A percentile compares a stretch with the other conserved stretches of the same genome.
Conservation (phyloP, 768 basidiomycete genomes). For the Pleurotus giganteus region DNA sequence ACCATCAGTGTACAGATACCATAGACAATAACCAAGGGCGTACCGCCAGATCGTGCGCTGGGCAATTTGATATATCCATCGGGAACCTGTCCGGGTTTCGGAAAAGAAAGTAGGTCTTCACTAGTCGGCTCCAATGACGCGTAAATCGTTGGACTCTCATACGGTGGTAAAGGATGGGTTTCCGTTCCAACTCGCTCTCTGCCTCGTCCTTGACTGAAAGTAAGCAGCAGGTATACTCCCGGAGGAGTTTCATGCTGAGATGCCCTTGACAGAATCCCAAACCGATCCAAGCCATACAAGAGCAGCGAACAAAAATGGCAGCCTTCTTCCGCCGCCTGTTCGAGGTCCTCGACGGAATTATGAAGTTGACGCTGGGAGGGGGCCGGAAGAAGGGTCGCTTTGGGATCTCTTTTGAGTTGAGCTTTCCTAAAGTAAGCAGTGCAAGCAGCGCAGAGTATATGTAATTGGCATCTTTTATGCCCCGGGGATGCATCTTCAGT, state of each 20-base stretch:
- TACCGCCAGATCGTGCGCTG: not conserved
- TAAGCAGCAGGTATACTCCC: not conserved
- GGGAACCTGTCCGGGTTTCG: not conserved
- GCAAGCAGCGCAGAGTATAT: not conserved
- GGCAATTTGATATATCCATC: not conserved
- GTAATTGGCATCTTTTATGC: not conserved
- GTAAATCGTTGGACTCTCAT: not conserved
- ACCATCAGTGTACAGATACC: not conserved
- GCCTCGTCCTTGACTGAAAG: not conserved
- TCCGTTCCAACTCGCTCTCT: not conserved
- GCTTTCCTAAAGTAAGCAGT: not conserved
- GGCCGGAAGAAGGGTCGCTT: conserved; percentile 20
- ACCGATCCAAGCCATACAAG: not conserved
- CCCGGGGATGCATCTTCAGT: not conserved
- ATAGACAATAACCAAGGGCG: not conserved
- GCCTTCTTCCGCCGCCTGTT: conserved; percentile 40
- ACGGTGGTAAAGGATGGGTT: not conserved
- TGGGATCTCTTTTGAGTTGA: not conserved
- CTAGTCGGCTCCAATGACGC: not conserved
- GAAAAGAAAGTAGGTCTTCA: not conserved
- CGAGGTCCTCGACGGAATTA: conserved; percentile 67
- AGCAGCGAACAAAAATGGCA: not conserved
- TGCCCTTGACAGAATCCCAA: not conserved
- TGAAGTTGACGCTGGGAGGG: conserved; percentile 81
- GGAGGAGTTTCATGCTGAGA: not conserved